These are phyloP conservation scores for Saxophila tyrrhenica DNA, from an alignment of 495 filamentous ascomycete genomes.

Conservation along the genomic window DNA sequence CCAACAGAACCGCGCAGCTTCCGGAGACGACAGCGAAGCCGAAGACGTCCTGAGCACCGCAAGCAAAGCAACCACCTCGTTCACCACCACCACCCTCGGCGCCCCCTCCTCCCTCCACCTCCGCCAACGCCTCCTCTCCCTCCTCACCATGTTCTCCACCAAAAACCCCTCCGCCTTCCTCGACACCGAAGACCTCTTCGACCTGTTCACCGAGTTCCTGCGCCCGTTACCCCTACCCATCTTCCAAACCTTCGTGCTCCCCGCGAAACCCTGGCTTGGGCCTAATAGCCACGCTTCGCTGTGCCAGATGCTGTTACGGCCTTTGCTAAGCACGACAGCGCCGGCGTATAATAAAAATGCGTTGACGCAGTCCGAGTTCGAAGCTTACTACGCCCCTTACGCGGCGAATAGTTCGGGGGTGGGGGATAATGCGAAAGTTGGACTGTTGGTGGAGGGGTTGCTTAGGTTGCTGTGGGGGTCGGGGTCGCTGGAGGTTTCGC, in stretches of 20 bases:
- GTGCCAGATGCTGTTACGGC: constrained; percentile 50
- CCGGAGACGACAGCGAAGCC: constrained; percentile 19
- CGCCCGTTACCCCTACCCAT: constrained; percentile 52
- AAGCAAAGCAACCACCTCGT: no score
- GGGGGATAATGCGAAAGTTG: constrained; percentile 71
- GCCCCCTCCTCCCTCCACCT: constrained; percentile 35
- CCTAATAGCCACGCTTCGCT: constrained; percentile 46
- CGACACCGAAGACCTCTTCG: constrained; percentile 48
- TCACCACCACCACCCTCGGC: constrained; percentile 6
- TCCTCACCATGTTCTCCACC: constrained; percentile 20
- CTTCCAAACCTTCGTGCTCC: constrained; percentile 62
- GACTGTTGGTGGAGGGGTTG: constrained; percentile 61
- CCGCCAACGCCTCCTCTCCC: constrained; percentile 49
- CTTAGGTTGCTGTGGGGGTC: constrained; percentile 45
- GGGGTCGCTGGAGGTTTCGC: constrained; percentile 34
- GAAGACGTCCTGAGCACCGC: constrained; percentile 18
- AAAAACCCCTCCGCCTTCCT: constrained; percentile 33
- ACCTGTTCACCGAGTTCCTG: constrained; percentile 53
- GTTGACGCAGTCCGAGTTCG: constrained; percentile 38
- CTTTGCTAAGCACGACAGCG: constrained; percentile 47
- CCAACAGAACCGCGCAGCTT: neutral
- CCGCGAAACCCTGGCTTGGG: constrained; percentile 18
- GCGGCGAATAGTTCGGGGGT: constrained; percentile 50
- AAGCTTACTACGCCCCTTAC: constrained; percentile 60
- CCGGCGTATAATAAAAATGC: constrained; percentile 35